A percentile compares a stretch with the other conserved stretches of the same genome.
Conservation (phyloP, 192 early-diverging fungal genomes). For the Podila epigama region DNA sequence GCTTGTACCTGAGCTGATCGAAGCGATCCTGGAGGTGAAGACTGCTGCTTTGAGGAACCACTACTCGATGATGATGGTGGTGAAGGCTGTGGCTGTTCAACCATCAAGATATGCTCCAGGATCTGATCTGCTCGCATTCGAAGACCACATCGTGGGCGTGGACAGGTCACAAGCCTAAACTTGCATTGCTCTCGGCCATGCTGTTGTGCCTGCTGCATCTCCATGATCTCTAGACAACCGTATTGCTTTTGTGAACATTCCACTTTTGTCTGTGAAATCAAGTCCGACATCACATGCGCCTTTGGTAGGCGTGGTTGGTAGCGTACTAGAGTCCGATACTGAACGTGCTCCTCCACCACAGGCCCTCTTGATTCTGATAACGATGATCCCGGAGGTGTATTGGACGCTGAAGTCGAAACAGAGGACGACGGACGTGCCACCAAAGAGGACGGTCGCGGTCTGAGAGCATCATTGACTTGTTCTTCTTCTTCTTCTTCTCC, state of each 20-base stretch:
- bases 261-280: conserved; percentile 41
- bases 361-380: neutral
- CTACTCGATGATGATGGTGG: neutral
- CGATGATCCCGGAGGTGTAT: neutral
- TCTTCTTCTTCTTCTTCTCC: neutral
- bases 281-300: conserved; percentile 46
- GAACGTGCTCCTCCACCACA: conserved; percentile 8
- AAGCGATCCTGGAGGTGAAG: too few relatives aligned
- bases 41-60: neutral
- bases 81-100: conserved; percentile 9
- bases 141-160: conserved; percentile 22
- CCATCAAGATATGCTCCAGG: conserved; percentile 41
- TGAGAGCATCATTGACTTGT: neutral
- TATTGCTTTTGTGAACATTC: conserved; percentile 26
- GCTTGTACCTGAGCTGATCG: too few relatives aligned
- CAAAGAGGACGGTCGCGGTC: neutral
- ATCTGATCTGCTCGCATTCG: conserved; percentile 46
- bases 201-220: conserved; percentile 25
- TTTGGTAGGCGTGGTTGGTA: conserved; percentile 46
- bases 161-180: conserved; percentile 35
- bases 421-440: neutral
- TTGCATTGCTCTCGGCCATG: conserved; percentile 35
- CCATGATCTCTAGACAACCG: conserved; percentile 28
- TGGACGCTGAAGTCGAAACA: neutral
- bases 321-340: conserved; percentile 34